These are phyloP conservation scores for Candida golubevii DNA, from an alignment of 805 yeast species.

Conservation along the genomic window DNA sequence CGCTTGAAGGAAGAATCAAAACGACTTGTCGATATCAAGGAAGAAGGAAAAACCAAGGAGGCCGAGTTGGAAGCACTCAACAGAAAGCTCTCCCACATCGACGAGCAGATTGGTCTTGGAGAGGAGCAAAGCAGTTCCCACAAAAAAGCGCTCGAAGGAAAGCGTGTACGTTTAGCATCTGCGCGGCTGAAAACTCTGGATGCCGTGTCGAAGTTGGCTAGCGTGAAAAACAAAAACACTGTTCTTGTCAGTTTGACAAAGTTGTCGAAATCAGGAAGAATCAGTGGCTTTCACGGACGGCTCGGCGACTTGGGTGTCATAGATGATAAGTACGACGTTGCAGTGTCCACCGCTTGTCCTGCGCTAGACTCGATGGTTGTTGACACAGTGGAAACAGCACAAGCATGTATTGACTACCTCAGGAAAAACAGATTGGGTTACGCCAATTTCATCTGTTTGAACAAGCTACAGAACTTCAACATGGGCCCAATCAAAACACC, in stretches of 20 bases:
- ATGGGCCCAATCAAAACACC: slow-evolving; percentile 64
- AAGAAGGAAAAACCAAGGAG: slow-evolving; percentile 49
- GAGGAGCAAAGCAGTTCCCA: slow-evolving; percentile 52
- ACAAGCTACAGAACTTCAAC: slow-evolving; percentile 64
- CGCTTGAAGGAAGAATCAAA: slow-evolving; percentile 44
- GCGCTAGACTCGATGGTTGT: slow-evolving; percentile 91
- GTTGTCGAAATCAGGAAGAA: slow-evolving; percentile 73
- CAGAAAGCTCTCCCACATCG: slow-evolving; percentile 45
- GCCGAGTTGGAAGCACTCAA: slow-evolving; percentile 42
- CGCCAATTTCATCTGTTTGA: slow-evolving; percentile 79
- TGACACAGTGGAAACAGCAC: slow-evolving; percentile 62
- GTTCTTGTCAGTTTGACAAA: slow-evolving; percentile 67
- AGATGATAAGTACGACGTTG: slow-evolving; percentile 84
- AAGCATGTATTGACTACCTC: slow-evolving; percentile 68
- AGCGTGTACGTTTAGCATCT: slow-evolving; percentile 49
- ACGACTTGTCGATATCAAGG: slow-evolving; percentile 42
- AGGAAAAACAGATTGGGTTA: slow-evolving; percentile 82
- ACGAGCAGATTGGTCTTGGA: slow-evolving; percentile 56
- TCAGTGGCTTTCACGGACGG: slow-evolving; percentile 83
- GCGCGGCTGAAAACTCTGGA: slow-evolving; percentile 63
- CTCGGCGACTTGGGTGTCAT: slow-evolving; percentile 91
- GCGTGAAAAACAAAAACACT: slow-evolving; percentile 62
- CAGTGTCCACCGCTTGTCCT: slow-evolving; percentile 92
- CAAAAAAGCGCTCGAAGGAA: slow-evolving; percentile 42
- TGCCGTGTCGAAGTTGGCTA: slow-evolving; percentile 55